Percentiles rank a stretch among this genome's conserved stretches.
Conservation (phyloP, 257 asterid genomes). For the Plectranthus barbatus region DNA sequence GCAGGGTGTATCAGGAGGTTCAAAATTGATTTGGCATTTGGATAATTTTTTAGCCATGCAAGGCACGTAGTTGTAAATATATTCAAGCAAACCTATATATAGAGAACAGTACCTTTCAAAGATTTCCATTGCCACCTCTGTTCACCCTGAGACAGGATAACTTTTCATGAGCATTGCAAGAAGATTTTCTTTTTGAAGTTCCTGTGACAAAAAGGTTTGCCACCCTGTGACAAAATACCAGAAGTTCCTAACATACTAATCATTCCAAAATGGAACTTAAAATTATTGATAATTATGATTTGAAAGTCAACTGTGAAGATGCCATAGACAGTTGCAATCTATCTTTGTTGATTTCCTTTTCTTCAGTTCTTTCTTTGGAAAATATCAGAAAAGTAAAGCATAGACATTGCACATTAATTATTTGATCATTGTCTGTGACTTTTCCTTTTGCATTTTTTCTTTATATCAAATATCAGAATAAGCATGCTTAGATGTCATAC, state of each 20-base stretch:
- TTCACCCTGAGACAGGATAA: neutral
- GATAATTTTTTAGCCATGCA: neutral
- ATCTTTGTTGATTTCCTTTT: no score
- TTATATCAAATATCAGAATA: neutral
- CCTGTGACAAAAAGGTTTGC: neutral
- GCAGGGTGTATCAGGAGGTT: no score
- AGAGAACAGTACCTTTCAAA: neutral
- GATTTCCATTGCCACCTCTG: neutral
- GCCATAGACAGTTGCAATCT: no score
- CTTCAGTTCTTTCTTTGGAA: no score
- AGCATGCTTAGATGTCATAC: neutral
- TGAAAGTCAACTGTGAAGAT: neutral
- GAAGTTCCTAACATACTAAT: conserved; percentile 5
- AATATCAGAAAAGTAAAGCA: no score
- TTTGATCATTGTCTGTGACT: no score
- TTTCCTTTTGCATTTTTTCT: neutral
- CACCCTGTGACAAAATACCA: neutral
- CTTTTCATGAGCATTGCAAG: neutral
- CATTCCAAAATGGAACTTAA: neutral
- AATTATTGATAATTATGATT: neutral
- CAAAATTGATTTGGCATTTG: neutral
- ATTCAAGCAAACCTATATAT: neutral
- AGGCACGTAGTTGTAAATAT: neutral
- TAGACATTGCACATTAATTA: no score
- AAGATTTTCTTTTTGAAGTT: neutral